A percentile compares a stretch with the other conserved stretches of the same genome.
phyloP scores from a whole-genome alignment of 73 alveolate genomes.

The Stentor coeruleus region DNA sequence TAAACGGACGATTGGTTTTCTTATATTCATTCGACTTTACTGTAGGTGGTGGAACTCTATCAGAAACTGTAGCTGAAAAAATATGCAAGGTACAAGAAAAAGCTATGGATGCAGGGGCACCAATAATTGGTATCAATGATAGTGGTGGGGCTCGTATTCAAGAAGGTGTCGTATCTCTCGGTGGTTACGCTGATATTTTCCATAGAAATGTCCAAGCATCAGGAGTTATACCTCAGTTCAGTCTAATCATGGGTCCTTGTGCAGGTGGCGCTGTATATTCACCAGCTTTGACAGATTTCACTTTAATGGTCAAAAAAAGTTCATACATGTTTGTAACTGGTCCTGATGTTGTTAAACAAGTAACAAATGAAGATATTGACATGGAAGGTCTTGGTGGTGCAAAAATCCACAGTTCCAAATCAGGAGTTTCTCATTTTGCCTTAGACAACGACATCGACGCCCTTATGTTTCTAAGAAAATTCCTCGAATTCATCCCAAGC shows the following conservation, averaged over 20 bases:
- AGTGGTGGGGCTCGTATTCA: constrained; percentile 74
- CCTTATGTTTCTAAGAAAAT: constrained; percentile 45
- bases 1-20: constrained; percentile 49
- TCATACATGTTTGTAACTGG: constrained; percentile 68
- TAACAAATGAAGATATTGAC: constrained; percentile 53
- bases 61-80: constrained; percentile 63
- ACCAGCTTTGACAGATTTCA: constrained; percentile 65
- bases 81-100: constrained; percentile 57
- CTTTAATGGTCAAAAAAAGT: constrained; percentile 58
- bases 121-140: constrained; percentile 53
- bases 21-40: constrained; percentile 64
- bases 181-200: constrained; percentile 69
- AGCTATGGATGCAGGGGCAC: constrained; percentile 68
- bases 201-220: constrained; percentile 57
- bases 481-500: constrained; percentile 42
- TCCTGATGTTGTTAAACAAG: constrained; percentile 65
- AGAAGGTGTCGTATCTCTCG: constrained; percentile 64
- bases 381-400: constrained; percentile 70
- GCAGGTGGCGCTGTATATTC: constrained; percentile 76
- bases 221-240: constrained; percentile 64
- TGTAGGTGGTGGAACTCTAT: constrained; percentile 63
- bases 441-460: constrained; percentile 53
- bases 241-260: constrained; percentile 66
- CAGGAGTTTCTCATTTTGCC: constrained; percentile 57
- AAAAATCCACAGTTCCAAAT: constrained; percentile 37